Conservation (phyloP, 306 rosid species). For the Trifolium fragiferum region DNA sequence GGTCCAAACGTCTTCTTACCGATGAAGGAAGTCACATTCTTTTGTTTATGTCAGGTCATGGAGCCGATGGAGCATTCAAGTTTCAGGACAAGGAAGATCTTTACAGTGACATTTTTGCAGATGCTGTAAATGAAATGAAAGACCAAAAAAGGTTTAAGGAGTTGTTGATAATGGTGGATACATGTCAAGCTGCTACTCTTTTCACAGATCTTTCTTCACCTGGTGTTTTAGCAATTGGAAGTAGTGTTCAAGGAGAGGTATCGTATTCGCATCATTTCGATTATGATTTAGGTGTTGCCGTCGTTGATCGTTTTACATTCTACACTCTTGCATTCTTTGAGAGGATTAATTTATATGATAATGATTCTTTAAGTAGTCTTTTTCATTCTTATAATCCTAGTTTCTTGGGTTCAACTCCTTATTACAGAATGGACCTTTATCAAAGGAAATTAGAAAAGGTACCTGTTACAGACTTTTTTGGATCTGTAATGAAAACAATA, state of each 20-base stretch:
- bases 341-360: neutral
- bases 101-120: neutral
- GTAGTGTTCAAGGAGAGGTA: neutral
- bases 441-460: constrained; percentile 45
- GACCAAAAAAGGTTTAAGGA: neutral
- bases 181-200: neutral
- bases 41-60: no score
- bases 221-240: neutral
- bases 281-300: neutral
- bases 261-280: neutral
- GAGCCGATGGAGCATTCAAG: no score
- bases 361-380: neutral
- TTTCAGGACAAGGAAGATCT: no score
- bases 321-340: neutral
- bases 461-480: constrained; percentile 92
- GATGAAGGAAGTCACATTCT: no score
- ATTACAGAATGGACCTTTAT: no score
- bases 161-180: neutral
- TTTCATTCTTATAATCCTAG: neutral
- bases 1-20: neutral
- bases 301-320: neutral
- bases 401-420: neutral
- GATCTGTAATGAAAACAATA: constrained; percentile 89
- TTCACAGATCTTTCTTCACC: neutral
- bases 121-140: neutral